Evolutionary conservation across 768 basidiomycete genomes (phyloP).

Genomic region (Tricholoma matsutake): DNA sequence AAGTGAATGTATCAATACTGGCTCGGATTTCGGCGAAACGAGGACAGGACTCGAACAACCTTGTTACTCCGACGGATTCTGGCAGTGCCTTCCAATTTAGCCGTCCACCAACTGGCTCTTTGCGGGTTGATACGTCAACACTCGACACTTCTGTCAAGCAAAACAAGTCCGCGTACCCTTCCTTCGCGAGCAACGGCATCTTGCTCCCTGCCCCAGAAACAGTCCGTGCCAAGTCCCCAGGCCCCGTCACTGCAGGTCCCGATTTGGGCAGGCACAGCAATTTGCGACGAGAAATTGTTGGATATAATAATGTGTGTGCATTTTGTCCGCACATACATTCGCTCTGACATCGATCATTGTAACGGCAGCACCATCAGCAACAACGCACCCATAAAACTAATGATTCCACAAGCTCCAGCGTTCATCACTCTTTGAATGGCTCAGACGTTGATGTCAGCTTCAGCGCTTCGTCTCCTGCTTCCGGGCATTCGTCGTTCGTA

Average conservation of each 20-base stretch:
- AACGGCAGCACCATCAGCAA: conserved; percentile 30
- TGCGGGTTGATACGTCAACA: conserved; percentile 73
- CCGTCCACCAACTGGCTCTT: conserved; percentile 64
- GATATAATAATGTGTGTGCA: conserved; percentile 59
- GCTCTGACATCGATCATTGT: not conserved
- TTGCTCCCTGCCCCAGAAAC: conserved; percentile 59
- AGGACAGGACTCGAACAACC: conserved; percentile 44
- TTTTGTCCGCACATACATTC: not conserved
- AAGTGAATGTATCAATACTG: conserved; percentile 66
- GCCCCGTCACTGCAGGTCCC: conserved; percentile 81
- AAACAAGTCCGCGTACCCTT: conserved; percentile 85
- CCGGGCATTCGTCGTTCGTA: conserved; percentile 38
- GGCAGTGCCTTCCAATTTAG: conserved; percentile 51
- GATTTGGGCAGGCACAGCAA: conserved; percentile 78
- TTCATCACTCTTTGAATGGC: conserved; percentile 76
- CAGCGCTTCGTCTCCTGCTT: conserved; percentile 49
- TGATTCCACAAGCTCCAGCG: conserved; percentile 44
- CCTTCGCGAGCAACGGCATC: conserved; percentile 59
- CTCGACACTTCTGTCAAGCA: conserved; percentile 60
- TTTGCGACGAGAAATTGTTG: conserved; percentile 69
- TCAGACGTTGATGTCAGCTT: conserved; percentile 63
- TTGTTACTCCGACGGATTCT: conserved; percentile 52
- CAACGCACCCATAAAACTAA: conserved; percentile 46
- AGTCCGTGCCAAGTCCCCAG: conserved; percentile 62
- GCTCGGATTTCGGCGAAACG: conserved; percentile 74